These are phyloP conservation scores for Elsinoe necatrix DNA, from an alignment of 2,329 filamentous ascomycete genomes.

Conservation along the genomic window DNA sequence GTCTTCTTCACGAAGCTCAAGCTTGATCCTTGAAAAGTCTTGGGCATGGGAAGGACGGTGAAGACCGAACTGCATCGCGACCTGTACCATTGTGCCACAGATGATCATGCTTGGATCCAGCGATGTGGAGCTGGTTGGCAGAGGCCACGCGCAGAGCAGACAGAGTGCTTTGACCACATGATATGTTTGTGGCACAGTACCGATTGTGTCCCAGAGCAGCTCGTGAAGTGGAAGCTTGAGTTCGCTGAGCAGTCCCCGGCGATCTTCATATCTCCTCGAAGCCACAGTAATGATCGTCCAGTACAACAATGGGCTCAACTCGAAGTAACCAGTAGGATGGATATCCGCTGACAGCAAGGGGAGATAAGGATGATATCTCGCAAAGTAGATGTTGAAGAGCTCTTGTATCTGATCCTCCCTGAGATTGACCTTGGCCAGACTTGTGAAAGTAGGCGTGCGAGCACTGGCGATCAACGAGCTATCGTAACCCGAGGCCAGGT, in stretches of 20 bases:
- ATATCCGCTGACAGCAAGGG: slow-evolving; percentile 67
- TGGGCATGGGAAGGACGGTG: slow-evolving; percentile 75
- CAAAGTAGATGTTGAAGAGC: slow-evolving; percentile 68
- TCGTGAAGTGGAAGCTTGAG: slow-evolving; percentile 59
- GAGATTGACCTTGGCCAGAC: slow-evolving; percentile 42
- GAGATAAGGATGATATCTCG: slow-evolving; percentile 66
- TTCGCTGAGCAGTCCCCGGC: slow-evolving; percentile 56
- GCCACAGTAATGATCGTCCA: slow-evolving; percentile 75
- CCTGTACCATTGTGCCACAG: slow-evolving; percentile 78
- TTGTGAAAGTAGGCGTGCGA: slow-evolving; percentile 51
- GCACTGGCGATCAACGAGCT: slow-evolving; percentile 42
- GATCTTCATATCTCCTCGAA: slow-evolving; percentile 58
- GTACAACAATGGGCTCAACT: slow-evolving; percentile 72
- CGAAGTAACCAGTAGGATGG: slow-evolving; percentile 51
- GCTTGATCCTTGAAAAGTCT: slow-evolving; percentile 63
- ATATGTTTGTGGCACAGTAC: slow-evolving; percentile 68
- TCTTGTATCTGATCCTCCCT: slow-evolving; percentile 37
- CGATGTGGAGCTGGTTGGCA: slow-evolving; percentile 72
- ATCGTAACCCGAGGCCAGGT: slow-evolving; percentile 32
- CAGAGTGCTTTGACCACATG: slow-evolving; percentile 75
- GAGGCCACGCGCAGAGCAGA: slow-evolving; percentile 70
- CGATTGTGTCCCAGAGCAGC: slow-evolving; percentile 68
- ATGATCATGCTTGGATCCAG: slow-evolving; percentile 75
- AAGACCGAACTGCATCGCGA: slow-evolving; percentile 73
- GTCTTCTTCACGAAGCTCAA: slow-evolving; percentile 67